These are phyloP conservation scores for Sarcomyxa edulis DNA, from an alignment of 768 basidiomycete genomes.

Conservation along the genomic window DNA sequence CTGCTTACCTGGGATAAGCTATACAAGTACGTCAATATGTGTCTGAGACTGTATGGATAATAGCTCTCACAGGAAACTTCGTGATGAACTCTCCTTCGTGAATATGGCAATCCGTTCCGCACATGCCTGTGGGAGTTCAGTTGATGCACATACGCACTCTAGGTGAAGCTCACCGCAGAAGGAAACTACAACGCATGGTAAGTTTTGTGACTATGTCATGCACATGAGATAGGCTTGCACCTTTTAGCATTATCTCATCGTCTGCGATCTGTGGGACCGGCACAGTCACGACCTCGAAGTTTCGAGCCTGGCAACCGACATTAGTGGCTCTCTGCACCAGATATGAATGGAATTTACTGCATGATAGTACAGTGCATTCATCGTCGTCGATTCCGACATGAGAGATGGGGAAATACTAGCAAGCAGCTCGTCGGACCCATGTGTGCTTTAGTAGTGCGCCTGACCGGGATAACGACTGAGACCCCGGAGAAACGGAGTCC, in stretches of 20 bases:
- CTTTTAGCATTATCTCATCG: constrained; percentile 57
- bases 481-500: too few relatives aligned
- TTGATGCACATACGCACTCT: constrained; percentile 10
- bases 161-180: too few relatives aligned
- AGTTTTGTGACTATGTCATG: too few relatives aligned
- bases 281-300: constrained; percentile 48
- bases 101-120: constrained; percentile 5
- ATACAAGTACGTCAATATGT: too few relatives aligned
- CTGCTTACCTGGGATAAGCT: not conserved
- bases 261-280: constrained; percentile 48
- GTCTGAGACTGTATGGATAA: too few relatives aligned
- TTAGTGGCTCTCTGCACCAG: not conserved
- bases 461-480: too few relatives aligned
- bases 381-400: too few relatives aligned
- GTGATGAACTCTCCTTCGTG: constrained; percentile 52
- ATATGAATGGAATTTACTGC: constrained; percentile 21
- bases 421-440: too few relatives aligned
- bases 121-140: not conserved
- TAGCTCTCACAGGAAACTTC: constrained; percentile 44
- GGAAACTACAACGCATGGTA: constrained; percentile 3
- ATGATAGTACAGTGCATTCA: constrained; percentile 48
- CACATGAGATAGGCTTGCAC: too few relatives aligned
- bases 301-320: constrained; percentile 28
- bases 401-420: too few relatives aligned
- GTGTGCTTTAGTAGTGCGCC: too few relatives aligned